phyloP scores from a whole-genome alignment of 768 basidiomycete species.

The Tulasnella sp. region DNA sequence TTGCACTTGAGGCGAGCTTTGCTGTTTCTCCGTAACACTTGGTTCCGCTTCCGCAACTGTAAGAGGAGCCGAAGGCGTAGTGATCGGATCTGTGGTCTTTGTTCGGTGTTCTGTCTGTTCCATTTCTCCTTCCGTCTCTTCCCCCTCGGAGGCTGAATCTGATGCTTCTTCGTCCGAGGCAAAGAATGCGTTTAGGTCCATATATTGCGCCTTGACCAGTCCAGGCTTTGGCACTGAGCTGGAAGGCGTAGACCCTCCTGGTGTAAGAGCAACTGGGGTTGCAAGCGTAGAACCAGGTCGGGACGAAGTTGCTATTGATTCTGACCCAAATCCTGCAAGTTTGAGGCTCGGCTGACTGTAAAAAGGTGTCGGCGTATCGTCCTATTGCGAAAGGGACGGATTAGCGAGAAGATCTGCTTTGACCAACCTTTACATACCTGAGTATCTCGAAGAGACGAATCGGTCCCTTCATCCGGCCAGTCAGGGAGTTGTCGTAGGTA shows the following conservation, averaged over 20 bases:
- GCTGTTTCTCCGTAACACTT: background rate
- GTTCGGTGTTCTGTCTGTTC: slow-evolving; percentile 21
- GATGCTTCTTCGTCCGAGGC: slow-evolving; percentile 52
- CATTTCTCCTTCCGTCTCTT: slow-evolving; percentile 21
- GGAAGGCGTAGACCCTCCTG: slow-evolving; percentile 31
- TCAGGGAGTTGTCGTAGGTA: slow-evolving; percentile 45
- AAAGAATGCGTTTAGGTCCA: slow-evolving; percentile 50
- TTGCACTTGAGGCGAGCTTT: slow-evolving; percentile 15
- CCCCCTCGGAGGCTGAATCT: slow-evolving; percentile 28
- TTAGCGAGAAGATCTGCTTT: background rate
- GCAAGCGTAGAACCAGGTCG: slow-evolving; percentile 30
- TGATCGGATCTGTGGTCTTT: background rate
- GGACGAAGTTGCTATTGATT: slow-evolving; percentile 24
- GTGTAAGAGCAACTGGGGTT: slow-evolving; percentile 47
- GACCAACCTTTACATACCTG: slow-evolving; percentile 19
- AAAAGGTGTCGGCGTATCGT: slow-evolving; percentile 25
- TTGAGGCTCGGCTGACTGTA: slow-evolving; percentile 22
- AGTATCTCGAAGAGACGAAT: slow-evolving; percentile 57
- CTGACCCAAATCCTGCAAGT: slow-evolving; percentile 8
- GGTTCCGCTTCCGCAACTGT: background rate
- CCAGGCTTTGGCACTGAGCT: slow-evolving; percentile 20
- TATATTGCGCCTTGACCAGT: slow-evolving; percentile 30
- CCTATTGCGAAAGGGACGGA: slow-evolving; percentile 32
- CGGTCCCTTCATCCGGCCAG: slow-evolving; percentile 82
- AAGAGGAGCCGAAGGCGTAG: background rate